Conservation (phyloP, 2,329 filamentous ascomycete species). For the Pezicula neosporulosa region DNA sequence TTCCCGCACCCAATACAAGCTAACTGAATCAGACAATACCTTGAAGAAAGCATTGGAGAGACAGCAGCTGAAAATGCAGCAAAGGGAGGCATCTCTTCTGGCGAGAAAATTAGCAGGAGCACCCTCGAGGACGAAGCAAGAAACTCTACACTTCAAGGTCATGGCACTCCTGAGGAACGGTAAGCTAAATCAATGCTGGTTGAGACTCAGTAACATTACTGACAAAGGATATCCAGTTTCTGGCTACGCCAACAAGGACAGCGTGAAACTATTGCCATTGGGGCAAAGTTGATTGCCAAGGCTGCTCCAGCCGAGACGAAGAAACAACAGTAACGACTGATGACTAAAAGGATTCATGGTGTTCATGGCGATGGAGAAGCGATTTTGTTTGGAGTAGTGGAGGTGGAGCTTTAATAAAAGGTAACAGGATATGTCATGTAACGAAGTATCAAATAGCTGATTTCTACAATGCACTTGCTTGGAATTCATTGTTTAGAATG, state of each 20-base stretch:
- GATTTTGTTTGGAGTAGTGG: neutral
- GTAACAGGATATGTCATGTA: too few species aligned
- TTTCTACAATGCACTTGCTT: too few species aligned
- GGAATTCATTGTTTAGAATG: too few species aligned
- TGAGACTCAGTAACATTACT: slow-evolving; percentile 1
- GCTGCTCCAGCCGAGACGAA: slow-evolving; percentile 12
- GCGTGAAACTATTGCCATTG: slow-evolving; percentile 54
- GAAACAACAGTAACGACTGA: slow-evolving; percentile 12
- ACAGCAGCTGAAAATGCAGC: slow-evolving; percentile 47
- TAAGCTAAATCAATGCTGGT: slow-evolving; percentile 22
- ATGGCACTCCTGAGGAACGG: slow-evolving; percentile 46
- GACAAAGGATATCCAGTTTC: slow-evolving; percentile 40
- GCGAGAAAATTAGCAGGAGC: slow-evolving; percentile 61
- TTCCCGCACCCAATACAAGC: neutral
- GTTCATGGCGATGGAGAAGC: neutral
- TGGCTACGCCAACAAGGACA: slow-evolving; percentile 59
- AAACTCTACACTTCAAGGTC: slow-evolving; percentile 43
- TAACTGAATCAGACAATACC: slow-evolving; percentile 28
- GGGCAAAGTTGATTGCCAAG: slow-evolving; percentile 50
- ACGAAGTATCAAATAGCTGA: too few species aligned
- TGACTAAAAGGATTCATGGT: neutral
- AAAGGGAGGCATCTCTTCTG: slow-evolving; percentile 43
- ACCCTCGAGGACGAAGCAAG: slow-evolving; percentile 63
- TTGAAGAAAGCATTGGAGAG: slow-evolving; percentile 68
- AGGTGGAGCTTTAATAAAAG: too few species aligned